Conservation (phyloP, 1,284 basidiomycete species). For the Microbotryomycetes sp. region DNA sequence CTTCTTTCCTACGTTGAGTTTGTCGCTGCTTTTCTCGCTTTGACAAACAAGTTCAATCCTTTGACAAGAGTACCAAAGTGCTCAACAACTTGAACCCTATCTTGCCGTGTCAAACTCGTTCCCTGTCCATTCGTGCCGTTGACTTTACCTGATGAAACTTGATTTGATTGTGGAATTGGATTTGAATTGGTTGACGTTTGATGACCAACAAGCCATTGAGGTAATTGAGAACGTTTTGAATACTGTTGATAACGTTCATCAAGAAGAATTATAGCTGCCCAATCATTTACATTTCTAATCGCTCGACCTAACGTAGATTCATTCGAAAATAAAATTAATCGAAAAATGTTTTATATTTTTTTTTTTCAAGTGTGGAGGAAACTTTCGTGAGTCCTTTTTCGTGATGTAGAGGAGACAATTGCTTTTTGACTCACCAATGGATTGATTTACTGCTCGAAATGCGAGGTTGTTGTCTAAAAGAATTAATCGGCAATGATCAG, state of each 20-base stretch:
- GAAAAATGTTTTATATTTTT: too few relatives aligned
- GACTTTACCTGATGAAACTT: too few relatives aligned
- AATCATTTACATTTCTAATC: constrained; percentile 78
- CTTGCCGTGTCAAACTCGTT: too few relatives aligned
- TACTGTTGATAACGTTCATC: constrained; percentile 67
- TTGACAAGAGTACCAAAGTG: not conserved
- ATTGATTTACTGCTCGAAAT: constrained; percentile 75
- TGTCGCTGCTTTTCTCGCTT: not conserved
- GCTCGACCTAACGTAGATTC: constrained; percentile 59
- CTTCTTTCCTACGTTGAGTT: not conserved
- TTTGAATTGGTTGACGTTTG: not conserved
- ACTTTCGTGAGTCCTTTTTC: too few relatives aligned
- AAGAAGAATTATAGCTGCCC: constrained; percentile 69
- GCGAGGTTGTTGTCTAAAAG: constrained; percentile 30
- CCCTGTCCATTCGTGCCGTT: too few relatives aligned
- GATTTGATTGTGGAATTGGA: too few relatives aligned
- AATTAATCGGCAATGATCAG: not conserved
- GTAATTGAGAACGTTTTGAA: constrained; percentile 67
- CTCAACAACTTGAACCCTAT: not conserved
- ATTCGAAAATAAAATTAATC: too few relatives aligned
- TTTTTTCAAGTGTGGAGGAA: too few relatives aligned
- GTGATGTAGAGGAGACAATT: too few relatives aligned
- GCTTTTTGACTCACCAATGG: constrained; percentile 74
- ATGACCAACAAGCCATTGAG: constrained; percentile 65
- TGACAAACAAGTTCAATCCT: not conserved